A percentile compares a stretch with the other conserved stretches of the same genome.
phyloP scores from a whole-genome alignment of 768 basidiomycete species.

The Phanerochaete sordida region DNA sequence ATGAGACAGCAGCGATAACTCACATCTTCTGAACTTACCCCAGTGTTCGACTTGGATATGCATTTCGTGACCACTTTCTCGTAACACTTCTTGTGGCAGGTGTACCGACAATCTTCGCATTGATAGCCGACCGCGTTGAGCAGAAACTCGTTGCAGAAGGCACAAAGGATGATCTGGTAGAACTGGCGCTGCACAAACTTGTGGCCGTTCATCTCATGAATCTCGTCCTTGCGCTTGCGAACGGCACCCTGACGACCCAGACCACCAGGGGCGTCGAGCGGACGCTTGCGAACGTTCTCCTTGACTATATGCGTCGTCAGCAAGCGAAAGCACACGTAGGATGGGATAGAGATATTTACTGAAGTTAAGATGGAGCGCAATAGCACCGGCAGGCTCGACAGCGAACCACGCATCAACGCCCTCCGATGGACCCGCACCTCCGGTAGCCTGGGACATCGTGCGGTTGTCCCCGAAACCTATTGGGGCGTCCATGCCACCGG shows the following conservation, averaged over 20 bases:
- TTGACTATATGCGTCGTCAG: conserved; percentile 62
- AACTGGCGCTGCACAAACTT: conserved; percentile 97
- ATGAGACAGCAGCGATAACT: background rate
- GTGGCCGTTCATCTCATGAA: conserved; percentile 99
- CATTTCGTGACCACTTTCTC: conserved; percentile 99
- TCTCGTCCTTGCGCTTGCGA: conserved; percentile 95
- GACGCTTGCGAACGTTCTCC: conserved; percentile 94
- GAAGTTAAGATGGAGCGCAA: conserved; percentile 86
- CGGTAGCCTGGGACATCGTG: conserved; percentile 11
- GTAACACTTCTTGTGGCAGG: conserved; percentile 98
- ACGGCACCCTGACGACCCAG: conserved; percentile 97
- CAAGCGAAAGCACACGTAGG: background rate
- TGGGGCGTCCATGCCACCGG: conserved; percentile 32
- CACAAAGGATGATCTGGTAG: conserved; percentile 97
- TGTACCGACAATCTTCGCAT: conserved; percentile 98
- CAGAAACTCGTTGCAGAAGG: conserved; percentile 96
- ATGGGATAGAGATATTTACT: conserved; percentile 46
- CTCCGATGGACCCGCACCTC: conserved; percentile 38
- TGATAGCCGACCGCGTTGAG: conserved; percentile 98
- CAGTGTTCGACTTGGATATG: conserved; percentile 94
- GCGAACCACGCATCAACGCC: conserved; percentile 97
- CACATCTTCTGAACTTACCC: conserved; percentile 51
- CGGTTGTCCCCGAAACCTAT: conserved; percentile 29
- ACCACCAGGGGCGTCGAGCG: conserved; percentile 86
- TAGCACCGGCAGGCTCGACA: conserved; percentile 95